Evolutionary conservation across 106 monocot genomes (phyloP).

Genomic region (Narthecium ossifragum): DNA sequence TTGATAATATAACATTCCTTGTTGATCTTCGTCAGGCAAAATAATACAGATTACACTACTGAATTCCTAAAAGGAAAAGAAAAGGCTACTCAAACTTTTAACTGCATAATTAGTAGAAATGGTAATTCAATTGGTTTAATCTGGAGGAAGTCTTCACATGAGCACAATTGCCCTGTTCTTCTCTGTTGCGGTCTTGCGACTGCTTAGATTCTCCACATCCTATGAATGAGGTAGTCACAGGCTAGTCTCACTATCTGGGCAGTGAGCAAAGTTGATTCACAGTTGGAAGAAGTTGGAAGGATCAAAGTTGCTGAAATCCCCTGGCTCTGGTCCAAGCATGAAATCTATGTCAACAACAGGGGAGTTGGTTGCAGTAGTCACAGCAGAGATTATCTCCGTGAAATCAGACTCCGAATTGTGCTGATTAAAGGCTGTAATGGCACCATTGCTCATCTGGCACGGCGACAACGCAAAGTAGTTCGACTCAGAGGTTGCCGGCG

Average conservation of each 20-base stretch:
- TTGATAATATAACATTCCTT: too few species aligned
- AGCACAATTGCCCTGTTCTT: background rate
- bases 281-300: background rate
- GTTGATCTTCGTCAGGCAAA: too few species aligned
- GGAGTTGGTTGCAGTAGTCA: constrained; percentile 6
- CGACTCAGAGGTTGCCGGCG: constrained; percentile 27
- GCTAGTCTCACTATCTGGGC: background rate
- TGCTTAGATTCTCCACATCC: background rate
- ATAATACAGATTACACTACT: too few species aligned
- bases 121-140: background rate
- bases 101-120: too few species aligned
- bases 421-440: background rate
- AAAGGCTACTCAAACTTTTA: too few species aligned
- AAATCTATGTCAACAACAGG: constrained; percentile 1
- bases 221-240: background rate
- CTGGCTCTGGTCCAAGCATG: background rate
- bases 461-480: constrained; percentile 38
- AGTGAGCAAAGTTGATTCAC: too few species aligned
- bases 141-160: background rate
- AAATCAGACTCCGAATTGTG: background rate
- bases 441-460: constrained; percentile 6
- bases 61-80: too few species aligned
- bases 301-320: background rate
- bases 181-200: background rate
- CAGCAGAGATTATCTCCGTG: constrained; percentile 13